Evolutionary conservation across 2,329 filamentous ascomycete species (phyloP), one percentile per base, ranked within the genome.

Genomic region (Emergomyces pasteurianus): DNA sequence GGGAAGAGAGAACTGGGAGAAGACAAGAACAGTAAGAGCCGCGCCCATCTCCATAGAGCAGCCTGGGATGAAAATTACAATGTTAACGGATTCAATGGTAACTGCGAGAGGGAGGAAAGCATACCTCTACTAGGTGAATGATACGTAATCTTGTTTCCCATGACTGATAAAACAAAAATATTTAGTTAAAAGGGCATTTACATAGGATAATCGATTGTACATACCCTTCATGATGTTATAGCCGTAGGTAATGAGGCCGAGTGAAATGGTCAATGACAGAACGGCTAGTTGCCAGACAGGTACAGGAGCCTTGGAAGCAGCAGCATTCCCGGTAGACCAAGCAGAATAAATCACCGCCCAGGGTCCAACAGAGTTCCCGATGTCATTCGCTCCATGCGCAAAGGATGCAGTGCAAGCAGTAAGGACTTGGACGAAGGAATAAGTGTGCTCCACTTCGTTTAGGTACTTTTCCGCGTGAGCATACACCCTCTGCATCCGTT

Each of bases 161-260:
- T 90, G 74, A 88, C 85, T 85, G 65, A 2, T 10, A 34, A 28
- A n/a, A 64, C 58, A n/a, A 1, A 7, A 60, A 68, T 63, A 69
- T 64, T 63, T 65, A 66, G 63, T 58, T 5, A 21, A 9, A 43
- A 21, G 7, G 21, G n/a, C n/a, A 43, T 58, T 52, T 12, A 50
- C 3, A 18, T 6, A 3, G n/a, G 7, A 43, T 43, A 43, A 9
- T 21, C 8, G 18, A 43, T 53, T 3, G n/a, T 12, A 65, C 80
- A 73, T 75, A 84, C 82, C 84, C 77, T 88, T 89, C 87, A 90
- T 90, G 76, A 90, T 90, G 78, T 90, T 90, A 78, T 90, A 90
- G 10, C 87, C 88, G 68, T 90, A 90, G 16, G 87, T 90, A 69
- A 86, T 79, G 61, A 90, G 79, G 66, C 87, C 88, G 49, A 85